Evolutionary conservation across 2,329 filamentous ascomycete species (phyloP), one percentile per base, ranked within the genome.

Genomic region (Fusarium graminum): DNA sequence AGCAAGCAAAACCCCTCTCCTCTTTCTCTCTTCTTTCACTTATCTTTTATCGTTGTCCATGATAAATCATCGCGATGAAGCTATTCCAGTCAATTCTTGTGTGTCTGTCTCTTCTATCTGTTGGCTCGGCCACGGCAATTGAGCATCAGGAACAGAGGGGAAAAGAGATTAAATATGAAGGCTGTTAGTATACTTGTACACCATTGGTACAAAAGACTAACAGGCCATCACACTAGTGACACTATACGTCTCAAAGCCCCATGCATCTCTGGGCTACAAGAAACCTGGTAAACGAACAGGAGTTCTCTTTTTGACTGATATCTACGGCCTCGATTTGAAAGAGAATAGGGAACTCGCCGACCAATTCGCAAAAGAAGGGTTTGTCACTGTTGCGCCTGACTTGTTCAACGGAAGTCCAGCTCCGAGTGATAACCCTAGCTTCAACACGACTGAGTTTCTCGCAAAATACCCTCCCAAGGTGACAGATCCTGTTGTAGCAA

Each of bases 281-380:
- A 62, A 30, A 16, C 56, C 45, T 1, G 58, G 57, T 0, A 63
- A 39, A 5, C 41, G 30, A 9, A 52, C 42, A 5, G 65, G 59
- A 6, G 65, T 68, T 4, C 22, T 68, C 25, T 34, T 66, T 16
- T 28, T 68, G n/a, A 66, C 65, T 3, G 65, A 68, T 30, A 29
- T 69, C 11, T 68, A 43, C 3, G 65, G 65, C 2, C 42, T 68
- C 6, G 29, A 50, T 5, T 11, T 68, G 2, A 36, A 42, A 11
- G 52, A 52, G n/a, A 68, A 68, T 5, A 28, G 41, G 49, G 39
- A 51, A 16, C 39, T 68, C 7, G 57, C 51, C 13, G 65, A 68
- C 13, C 36, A 52, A 0, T 68, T 68, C 29, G 57, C 65, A 3
- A 52, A 61, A 16, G 39, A 61, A 1, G 65, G 65, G 4, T 68